phyloP scores from a whole-genome alignment of 305 asterid species.

The Solanum hybrid region DNA sequence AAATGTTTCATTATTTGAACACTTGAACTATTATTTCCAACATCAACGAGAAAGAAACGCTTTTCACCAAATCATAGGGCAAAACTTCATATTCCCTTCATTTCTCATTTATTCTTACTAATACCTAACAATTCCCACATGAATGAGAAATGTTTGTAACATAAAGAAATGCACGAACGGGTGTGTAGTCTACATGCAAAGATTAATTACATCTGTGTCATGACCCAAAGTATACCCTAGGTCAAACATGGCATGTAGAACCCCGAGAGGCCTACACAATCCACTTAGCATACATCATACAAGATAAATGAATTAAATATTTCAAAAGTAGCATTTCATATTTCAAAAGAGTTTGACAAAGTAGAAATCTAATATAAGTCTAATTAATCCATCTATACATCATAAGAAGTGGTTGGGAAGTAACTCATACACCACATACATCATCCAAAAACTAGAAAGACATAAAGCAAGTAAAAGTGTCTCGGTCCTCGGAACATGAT shows the following conservation, averaged over 20 bases:
- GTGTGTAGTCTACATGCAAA: neutral
- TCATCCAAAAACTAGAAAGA: neutral
- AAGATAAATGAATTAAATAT: neutral
- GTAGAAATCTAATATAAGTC: neutral
- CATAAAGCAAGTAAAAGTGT: neutral
- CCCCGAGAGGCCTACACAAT: neutral
- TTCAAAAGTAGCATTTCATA: neutral
- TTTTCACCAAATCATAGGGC: neutral
- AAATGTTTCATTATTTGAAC: neutral
- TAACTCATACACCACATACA: neutral
- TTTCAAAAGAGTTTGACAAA: neutral
- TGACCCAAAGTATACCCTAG: neutral
- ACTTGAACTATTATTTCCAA: neutral
- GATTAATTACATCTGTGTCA: neutral
- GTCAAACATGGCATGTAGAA: neutral
- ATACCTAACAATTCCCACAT: neutral
- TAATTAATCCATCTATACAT: neutral
- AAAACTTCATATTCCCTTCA: neutral
- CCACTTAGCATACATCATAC: neutral
- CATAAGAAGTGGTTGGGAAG: neutral
- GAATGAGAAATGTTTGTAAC: neutral
- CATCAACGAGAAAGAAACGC: neutral
- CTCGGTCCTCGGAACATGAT: neutral
- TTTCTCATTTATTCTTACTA: neutral
- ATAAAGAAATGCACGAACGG: neutral